These are phyloP conservation scores for Eudorina sp. DNA, from an alignment of 139 green algal genomes.

Conservation along the genomic window DNA sequence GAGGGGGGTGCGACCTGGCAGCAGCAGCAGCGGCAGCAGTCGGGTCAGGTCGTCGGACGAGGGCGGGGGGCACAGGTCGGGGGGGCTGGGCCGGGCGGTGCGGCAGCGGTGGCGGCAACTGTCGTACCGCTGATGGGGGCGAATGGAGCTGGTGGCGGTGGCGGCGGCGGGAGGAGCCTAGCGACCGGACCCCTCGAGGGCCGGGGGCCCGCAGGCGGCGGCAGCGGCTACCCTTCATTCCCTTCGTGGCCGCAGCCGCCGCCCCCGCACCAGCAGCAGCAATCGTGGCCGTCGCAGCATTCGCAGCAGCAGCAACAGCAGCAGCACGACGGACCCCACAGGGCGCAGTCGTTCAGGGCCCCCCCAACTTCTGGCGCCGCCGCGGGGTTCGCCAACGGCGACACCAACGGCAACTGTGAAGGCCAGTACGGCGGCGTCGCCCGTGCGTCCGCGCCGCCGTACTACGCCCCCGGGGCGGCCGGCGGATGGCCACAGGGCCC, in stretches of 20 bases:
- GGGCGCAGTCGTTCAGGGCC: background rate
- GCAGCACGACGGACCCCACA: constrained; percentile 24
- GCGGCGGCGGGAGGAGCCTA: background rate
- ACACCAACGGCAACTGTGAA: background rate
- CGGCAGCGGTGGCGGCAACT: background rate
- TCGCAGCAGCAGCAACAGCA: constrained; percentile 45
- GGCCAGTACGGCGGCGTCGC: background rate
- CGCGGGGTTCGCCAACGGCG: no score
- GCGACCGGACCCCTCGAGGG: no score
- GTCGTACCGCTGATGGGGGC: background rate
- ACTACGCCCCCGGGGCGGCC: background rate
- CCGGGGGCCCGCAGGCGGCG: no score
- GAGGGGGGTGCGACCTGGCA: no score
- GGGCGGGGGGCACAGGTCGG: background rate
- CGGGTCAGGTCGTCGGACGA: background rate
- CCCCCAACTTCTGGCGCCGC: no score
- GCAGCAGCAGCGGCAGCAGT: background rate
- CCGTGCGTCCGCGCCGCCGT: background rate
- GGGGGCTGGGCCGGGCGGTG: background rate
- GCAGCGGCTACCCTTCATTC: no score
- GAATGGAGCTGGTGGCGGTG: background rate
- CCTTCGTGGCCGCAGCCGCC: background rate
- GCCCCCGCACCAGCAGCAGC: no score
- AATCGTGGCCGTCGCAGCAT: background rate
- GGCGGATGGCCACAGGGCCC: background rate